Base-by-base conservation (phyloP, 352 stramenopile species). In the Aphanomyces cochlioides region DNA sequence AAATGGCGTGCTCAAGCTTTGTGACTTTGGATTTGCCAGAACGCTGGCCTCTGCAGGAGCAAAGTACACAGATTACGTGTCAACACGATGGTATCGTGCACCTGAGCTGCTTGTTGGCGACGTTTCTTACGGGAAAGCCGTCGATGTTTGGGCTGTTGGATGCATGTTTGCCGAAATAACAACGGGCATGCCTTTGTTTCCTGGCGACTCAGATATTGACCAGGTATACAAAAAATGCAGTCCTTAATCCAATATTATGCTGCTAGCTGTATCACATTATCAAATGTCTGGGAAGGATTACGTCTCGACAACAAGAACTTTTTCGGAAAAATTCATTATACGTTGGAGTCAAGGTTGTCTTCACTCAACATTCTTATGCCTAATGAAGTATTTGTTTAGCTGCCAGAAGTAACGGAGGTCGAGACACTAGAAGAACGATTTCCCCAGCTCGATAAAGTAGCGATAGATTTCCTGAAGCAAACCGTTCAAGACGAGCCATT, bases 151-250 rank as follows among this genome's bases (percentile, higher is more conserved):
- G 96, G 96, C 90, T 15, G 89, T 98, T 36, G 96, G 95, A 45
- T 98, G 95, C 80, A 96, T 99, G 73, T 94, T 96, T 58, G 93
- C 93, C 17, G 97, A 99, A 79, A 90, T 99, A 48, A 97, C 97
- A 73, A 90, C 98, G 3, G 96, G 96, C 0, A 70, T 98, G 19
- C 96, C 96, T 1, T 89, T 99, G 13, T 97, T 99, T 56, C 96
- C 96, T 1, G 96, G 96, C 13, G 92, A 98, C 73, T 98, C 96
- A 47, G 95, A 99, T 66, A 97, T 98, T 73, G 96, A 99, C 78
- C 96, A 96, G 74, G 73, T 93, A 1, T 92, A 90, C 74, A 28
- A 28, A 0, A 28, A 2, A 28, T 28, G 28, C 28, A 28, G 28
- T 28, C 28, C 28, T 28, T 28, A 28, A 28, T 28, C 28, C 28